phyloP scores from a whole-genome alignment of 1,139 yeast genomes.

The Yamadazyma blattariae region DNA sequence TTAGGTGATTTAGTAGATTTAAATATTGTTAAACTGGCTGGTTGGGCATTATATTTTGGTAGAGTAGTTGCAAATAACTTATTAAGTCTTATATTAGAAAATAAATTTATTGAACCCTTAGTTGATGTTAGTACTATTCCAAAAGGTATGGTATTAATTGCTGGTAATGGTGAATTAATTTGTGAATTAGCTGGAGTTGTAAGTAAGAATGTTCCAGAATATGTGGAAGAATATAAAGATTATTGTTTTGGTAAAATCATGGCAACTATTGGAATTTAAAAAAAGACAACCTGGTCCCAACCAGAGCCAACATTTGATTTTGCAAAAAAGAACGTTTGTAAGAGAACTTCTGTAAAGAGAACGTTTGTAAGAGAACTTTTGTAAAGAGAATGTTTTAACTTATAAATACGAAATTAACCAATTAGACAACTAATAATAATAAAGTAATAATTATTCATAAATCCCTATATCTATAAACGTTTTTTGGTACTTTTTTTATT shows the following conservation, averaged over 20 bases:
- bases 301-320: too few relatives aligned
- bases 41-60: slow-evolving; percentile 49
- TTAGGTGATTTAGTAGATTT: slow-evolving; percentile 42
- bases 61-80: slow-evolving; percentile 41
- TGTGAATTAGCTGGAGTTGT: slow-evolving; percentile 38
- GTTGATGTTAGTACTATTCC: slow-evolving; percentile 36
- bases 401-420: too few relatives aligned
- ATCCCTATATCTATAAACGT: too few relatives aligned
- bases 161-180: slow-evolving; percentile 40
- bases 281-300: too few relatives aligned
- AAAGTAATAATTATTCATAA: too few relatives aligned
- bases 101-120: slow-evolving; percentile 30
- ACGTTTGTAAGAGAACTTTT: too few relatives aligned
- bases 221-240: slow-evolving; percentile 39
- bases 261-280: slow-evolving; percentile 18
- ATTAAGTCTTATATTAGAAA: slow-evolving; percentile 27
- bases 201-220: slow-evolving; percentile 32
- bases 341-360: too few relatives aligned
- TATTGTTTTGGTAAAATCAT: slow-evolving; percentile 26
- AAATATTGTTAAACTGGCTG: slow-evolving; percentile 44
- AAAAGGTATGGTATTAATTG: slow-evolving; percentile 43
- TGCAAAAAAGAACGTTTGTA: too few relatives aligned
- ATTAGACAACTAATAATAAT: too few relatives aligned
- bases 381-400: too few relatives aligned
- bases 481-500: too few relatives aligned